phyloP scores from a whole-genome alignment of 371 early-diverging fungal species.

The Gilbertella persicaria region DNA sequence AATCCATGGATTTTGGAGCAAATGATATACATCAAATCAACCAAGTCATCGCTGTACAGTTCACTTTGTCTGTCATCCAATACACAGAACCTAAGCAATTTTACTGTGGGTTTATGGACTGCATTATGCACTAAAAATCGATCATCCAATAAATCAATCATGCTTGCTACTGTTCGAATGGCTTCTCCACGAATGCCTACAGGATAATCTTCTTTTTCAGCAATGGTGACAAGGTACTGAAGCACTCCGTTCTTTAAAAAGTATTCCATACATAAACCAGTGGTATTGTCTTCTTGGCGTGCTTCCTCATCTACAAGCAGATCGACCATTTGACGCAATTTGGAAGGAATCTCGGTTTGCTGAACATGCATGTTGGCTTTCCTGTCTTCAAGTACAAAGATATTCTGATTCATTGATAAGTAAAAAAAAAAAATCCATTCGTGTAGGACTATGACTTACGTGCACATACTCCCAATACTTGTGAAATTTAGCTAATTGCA shows the following conservation, averaged over 20 bases:
- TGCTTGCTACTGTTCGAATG: conserved; percentile 76
- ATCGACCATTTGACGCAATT: conserved; percentile 84
- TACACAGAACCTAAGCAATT: conserved; percentile 73
- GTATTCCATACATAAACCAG: conserved; percentile 91
- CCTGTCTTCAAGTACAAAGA: conserved; percentile 60
- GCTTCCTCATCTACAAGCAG: conserved; percentile 90
- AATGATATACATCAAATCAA: conserved; percentile 87
- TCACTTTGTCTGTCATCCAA: conserved; percentile 60
- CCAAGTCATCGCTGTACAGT: conserved; percentile 79
- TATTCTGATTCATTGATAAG: conserved; percentile 41
- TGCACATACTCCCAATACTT: conserved; percentile 75
- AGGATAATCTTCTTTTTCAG: conserved; percentile 81
- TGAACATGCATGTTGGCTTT: conserved; percentile 59
- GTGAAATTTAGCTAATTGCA: conserved; percentile 74
- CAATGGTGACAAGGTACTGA: conserved; percentile 74
- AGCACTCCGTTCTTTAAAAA: conserved; percentile 84
- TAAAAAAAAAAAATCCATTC: not conserved
- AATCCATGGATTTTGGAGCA: conserved; percentile 90
- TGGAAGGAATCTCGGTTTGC: conserved; percentile 79
- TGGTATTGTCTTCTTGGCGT: conserved; percentile 67
- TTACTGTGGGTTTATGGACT: conserved; percentile 85
- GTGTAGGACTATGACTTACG: conserved; percentile 39
- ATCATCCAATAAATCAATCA: conserved; percentile 86
- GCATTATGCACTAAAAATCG: conserved; percentile 88
- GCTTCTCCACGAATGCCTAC: conserved; percentile 84